Percentiles rank a stretch among this genome's conserved stretches.
Evolutionary conservation across 139 green algal genomes (phyloP).

Genomic region (Picochlorum sp.): DNA sequence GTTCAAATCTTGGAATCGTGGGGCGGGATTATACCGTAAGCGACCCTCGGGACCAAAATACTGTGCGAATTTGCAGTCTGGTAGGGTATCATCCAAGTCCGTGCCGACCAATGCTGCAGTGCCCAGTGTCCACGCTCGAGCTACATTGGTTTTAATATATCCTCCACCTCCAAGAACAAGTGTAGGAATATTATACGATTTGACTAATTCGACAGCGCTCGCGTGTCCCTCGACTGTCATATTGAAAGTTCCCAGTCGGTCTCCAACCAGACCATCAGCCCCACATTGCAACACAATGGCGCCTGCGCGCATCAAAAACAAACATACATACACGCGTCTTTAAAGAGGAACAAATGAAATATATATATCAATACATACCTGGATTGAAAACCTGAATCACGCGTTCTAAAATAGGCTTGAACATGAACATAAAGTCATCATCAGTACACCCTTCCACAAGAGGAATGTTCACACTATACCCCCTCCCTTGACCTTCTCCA

Average conservation of each 20-base stretch:
- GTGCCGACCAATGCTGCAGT: slow-evolving; percentile 49
- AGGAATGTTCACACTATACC: slow-evolving; percentile 78
- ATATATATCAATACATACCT: background rate
- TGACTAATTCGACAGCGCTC: slow-evolving; percentile 84
- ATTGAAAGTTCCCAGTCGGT: slow-evolving; percentile 91
- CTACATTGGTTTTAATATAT: slow-evolving; percentile 96
- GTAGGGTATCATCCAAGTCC: slow-evolving; percentile 46
- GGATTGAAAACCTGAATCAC: slow-evolving; percentile 73
- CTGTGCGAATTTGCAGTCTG: slow-evolving; percentile 51
- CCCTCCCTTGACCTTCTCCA: slow-evolving; percentile 42
- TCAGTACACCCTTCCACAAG: slow-evolving; percentile 59
- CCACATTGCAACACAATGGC: slow-evolving; percentile 79
- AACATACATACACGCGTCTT: too few relatives aligned
- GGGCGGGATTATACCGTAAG: slow-evolving; percentile 21
- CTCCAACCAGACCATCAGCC: slow-evolving; percentile 79
- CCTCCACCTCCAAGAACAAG: slow-evolving; percentile 81
- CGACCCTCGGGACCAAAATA: slow-evolving; percentile 54
- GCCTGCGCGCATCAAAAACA: background rate
- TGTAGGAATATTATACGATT: slow-evolving; percentile 78
- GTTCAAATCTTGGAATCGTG: slow-evolving; percentile 51
- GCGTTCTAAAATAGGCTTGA: slow-evolving; percentile 65
- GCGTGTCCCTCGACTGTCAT: slow-evolving; percentile 78
- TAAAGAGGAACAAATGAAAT: too few relatives aligned
- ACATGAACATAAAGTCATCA: slow-evolving; percentile 56
- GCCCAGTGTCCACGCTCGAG: slow-evolving; percentile 67